Conservation (phyloP, 805 yeast species). For the Candida patagonica region DNA sequence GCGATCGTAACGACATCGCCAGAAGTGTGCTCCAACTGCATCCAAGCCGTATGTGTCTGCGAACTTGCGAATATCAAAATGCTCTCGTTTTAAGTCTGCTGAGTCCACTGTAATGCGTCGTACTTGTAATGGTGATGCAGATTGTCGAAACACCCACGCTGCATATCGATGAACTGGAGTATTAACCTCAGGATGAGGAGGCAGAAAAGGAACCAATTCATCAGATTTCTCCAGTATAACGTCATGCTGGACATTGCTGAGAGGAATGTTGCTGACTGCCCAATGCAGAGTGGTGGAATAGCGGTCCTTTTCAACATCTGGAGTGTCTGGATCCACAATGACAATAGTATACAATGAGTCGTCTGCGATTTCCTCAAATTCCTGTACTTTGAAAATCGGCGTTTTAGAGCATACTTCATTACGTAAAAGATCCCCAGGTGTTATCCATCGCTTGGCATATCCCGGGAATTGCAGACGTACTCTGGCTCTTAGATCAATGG, state of each 20-base stretch:
- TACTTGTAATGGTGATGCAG: constrained; percentile 4
- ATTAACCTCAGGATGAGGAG: constrained; percentile 87
- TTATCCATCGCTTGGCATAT: constrained; percentile 49
- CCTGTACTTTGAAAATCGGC: constrained; percentile 71
- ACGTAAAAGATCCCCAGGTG: constrained; percentile 70
- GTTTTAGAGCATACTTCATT: constrained; percentile 64
- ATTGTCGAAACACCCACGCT: constrained; percentile 85
- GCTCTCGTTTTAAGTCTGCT: constrained; percentile 31
- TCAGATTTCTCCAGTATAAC: constrained; percentile 30
- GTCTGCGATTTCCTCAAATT: constrained; percentile 45
- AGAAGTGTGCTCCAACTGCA: constrained; percentile 87
- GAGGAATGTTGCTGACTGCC: constrained; percentile 61
- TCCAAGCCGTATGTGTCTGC: constrained; percentile 43
- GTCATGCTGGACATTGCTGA: constrained; percentile 48
- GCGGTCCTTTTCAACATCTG: constrained; percentile 61
- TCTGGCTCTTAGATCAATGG: constrained; percentile 71
- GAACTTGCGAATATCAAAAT: constrained; percentile 68
- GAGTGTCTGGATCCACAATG: constrained; percentile 86
- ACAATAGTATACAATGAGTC: constrained; percentile 63
- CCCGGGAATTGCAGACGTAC: constrained; percentile 70
- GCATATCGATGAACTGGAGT: constrained; percentile 73
- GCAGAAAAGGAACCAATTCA: constrained; percentile 50
- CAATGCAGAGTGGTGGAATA: constrained; percentile 66
- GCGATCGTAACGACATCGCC: constrained; percentile 81
- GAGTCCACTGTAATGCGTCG: constrained; percentile 3